Conservation (phyloP, 164 flowering plant species). For the Magnolia kwangsiensis region DNA sequence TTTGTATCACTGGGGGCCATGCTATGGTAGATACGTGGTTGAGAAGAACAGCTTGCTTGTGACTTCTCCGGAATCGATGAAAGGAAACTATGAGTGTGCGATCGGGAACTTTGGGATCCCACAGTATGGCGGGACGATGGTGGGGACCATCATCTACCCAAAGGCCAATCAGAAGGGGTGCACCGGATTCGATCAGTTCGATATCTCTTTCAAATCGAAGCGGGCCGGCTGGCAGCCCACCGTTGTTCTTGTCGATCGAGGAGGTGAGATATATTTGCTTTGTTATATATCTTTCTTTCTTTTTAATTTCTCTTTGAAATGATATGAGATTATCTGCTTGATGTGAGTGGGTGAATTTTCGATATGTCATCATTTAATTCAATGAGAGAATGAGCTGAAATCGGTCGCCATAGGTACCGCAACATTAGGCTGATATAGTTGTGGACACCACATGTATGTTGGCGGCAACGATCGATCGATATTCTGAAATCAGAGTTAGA, state of each 20-base stretch:
- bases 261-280: conserved; percentile 39
- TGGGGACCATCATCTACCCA: conserved; percentile 73
- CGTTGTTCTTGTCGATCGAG: conserved; percentile 78
- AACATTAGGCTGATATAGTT: no score
- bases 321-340: no score
- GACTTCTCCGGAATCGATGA: conserved; percentile 65
- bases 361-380: no score
- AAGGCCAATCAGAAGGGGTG: conserved; percentile 76
- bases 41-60: conserved; percentile 91
- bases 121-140: conserved; percentile 80
- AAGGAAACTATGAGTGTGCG: conserved; percentile 72
- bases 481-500: no score
- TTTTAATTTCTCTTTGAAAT: no score
- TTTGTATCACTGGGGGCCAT: conserved; percentile 31
- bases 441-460: no score
- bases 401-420: no score
- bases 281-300: no score
- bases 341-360: no score
- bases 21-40: conserved; percentile 73
- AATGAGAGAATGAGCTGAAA: no score
- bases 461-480: no score
- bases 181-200: conserved; percentile 47
- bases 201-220: conserved; percentile 57
- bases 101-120: conserved; percentile 98
- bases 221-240: conserved; percentile 75